These are phyloP conservation scores for Pyrenophora graminea DNA, from an alignment of 2,329 filamentous ascomycete species.

Conservation along the genomic window DNA sequence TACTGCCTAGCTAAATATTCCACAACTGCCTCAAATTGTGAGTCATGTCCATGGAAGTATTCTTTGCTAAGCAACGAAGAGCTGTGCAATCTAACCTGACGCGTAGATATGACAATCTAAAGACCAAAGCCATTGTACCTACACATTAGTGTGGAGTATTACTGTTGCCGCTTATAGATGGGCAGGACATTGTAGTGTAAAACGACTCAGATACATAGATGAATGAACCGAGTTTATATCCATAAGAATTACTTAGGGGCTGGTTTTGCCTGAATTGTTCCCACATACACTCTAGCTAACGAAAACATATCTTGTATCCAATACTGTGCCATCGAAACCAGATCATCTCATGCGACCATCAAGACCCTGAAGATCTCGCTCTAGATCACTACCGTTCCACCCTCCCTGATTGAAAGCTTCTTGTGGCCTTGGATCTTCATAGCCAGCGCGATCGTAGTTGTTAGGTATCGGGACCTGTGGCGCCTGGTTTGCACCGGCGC, in stretches of 20 bases:
- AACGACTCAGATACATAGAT: not conserved
- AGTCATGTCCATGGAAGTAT: too few species aligned
- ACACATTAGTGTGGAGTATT: too few species aligned
- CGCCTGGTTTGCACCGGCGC: conserved; percentile 46
- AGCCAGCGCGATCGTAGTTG: conserved; percentile 60
- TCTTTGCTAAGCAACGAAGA: not conserved
- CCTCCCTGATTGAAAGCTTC: conserved; percentile 51
- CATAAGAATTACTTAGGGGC: conserved; percentile 6
- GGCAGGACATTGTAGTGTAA: not conserved
- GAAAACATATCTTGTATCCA: conserved; percentile 15
- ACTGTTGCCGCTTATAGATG: not conserved
- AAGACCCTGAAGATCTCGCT: conserved; percentile 55
- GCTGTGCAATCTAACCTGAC: not conserved
- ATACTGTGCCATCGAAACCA: conserved; percentile 1
- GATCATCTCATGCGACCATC: conserved; percentile 33
- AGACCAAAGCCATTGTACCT: too few species aligned
- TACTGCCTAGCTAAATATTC: too few species aligned
- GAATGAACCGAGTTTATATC: conserved; percentile 1
- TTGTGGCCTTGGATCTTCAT: conserved; percentile 67
- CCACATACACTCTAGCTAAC: conserved; percentile 8
- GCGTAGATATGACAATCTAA: too few species aligned
- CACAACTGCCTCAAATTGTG: too few species aligned
- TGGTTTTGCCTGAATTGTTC: conserved; percentile 3
- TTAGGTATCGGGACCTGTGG: conserved; percentile 66
- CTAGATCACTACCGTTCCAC: conserved; percentile 48